These are phyloP conservation scores for Silene uniflora DNA, from an alignment of 148 eudicot genomes.

Conservation along the genomic window DNA sequence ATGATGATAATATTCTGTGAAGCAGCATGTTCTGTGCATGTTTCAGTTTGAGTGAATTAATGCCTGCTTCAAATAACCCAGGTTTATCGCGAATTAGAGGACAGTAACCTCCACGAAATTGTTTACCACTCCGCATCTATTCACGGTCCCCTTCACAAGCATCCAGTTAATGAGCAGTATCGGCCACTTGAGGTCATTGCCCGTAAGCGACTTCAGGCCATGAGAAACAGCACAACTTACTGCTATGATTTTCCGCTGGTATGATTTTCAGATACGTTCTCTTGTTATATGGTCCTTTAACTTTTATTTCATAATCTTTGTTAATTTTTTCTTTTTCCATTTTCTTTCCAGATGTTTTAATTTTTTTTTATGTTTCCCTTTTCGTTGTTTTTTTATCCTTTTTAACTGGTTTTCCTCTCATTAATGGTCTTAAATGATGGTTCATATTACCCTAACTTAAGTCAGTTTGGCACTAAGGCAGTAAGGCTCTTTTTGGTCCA, in stretches of 20 bases:
- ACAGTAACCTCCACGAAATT: slow-evolving; percentile 43
- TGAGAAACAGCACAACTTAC: slow-evolving; percentile 92
- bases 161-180: slow-evolving; percentile 66
- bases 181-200: slow-evolving; percentile 69
- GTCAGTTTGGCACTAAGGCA: no score
- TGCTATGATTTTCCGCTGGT: slow-evolving; percentile 99
- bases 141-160: slow-evolving; percentile 57
- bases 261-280: not conserved
- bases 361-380: no score
- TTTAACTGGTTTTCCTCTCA: no score
- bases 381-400: no score
- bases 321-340: not conserved
- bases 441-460: no score
- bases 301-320: no score
- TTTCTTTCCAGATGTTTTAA: not conserved
- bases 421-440: no score
- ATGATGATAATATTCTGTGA: not conserved
- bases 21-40: no score
- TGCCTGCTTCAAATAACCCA: slow-evolving; percentile 27
- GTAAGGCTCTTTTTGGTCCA: no score
- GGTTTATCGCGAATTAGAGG: slow-evolving; percentile 88
- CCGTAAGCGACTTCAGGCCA: slow-evolving; percentile 79
- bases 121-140: slow-evolving; percentile 62
- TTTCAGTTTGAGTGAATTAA: slow-evolving; percentile 14
- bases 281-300: no score